Evolutionary conservation across 176 grass and related monocot genomes (phyloP), one percentile per base, ranked within the genome.

Genomic region (Raddia distichophylla): DNA sequence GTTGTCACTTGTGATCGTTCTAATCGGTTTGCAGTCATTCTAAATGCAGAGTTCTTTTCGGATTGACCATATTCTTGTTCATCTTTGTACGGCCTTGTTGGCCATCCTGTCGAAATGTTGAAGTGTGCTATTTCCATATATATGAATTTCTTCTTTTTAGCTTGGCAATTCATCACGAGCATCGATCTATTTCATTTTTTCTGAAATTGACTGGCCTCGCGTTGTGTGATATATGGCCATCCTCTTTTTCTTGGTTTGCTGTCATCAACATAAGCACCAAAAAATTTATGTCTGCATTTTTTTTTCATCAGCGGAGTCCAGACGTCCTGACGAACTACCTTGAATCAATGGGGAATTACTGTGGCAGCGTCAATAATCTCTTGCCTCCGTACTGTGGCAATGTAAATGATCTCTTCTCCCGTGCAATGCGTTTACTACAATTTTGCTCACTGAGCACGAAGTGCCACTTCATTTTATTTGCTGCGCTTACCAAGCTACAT

Each of bases 361-460:
- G 86, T 63, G 85, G 89, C 79, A 91, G 85, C 7, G 89, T 91
- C 77, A 91, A 52, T 66, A 7, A 5, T 49, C 19, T 86, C 53
- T 2, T 82, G 18, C 63, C 50, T 47, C 14, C 61, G 53, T 90
- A 80, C 69, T 84, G 84, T 75, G 84, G 89, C 77, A 90, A 80
- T 3, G 89, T 90, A 79, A 90, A 46, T 61, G 7, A 5, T 40
- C 33, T 87, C 58, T 5, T 84, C 67, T 68, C 60, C 16, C 65
- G 5, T 55, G 18, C 35, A 83, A 1, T 50, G 17, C 45, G 65
- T 78, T 78, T 78, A 13, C 35, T 43, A n/a, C 15, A 81, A 34
- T 43, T 67, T 77, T 55, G 14, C 62, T 79, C 10, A n/a, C 22
- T 11, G 16, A 6, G 67, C 17, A 67, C 54, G 46, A 19, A 33